A percentile compares a stretch with the other conserved stretches of the same genome.
Evolutionary conservation across 179 eudicot species (phyloP).

Genomic region (Drosera spatulata): DNA sequence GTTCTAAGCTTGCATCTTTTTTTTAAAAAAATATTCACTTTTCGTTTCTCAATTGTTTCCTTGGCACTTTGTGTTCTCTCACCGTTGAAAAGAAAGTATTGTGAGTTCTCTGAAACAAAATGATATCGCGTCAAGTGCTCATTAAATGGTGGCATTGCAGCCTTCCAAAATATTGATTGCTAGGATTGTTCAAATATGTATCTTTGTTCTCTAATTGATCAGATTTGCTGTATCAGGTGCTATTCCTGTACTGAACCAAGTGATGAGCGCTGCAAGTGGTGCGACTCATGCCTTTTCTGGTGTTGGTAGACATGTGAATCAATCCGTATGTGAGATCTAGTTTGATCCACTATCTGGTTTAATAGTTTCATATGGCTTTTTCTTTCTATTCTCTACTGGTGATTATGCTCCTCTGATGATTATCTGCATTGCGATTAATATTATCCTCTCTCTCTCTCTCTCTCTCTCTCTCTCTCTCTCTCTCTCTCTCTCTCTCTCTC

Average conservation of each 20-base stretch:
- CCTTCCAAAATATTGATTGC: not conserved
- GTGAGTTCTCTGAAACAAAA: too few relatives aligned
- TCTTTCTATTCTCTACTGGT: not conserved
- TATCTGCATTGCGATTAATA: not conserved
- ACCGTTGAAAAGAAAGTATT: too few relatives aligned
- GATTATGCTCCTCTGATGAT: too few relatives aligned
- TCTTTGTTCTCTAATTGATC: not conserved
- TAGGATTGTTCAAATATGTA: not conserved
- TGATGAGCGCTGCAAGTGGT: constrained; percentile 91
- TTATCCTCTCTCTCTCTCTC: constrained; percentile 5
- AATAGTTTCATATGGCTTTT: not conserved
- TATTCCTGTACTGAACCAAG: constrained; percentile 70
- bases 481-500: not conserved
- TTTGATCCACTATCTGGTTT: not conserved
- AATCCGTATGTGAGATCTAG: constrained; percentile 41
- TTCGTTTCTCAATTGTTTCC: too few relatives aligned
- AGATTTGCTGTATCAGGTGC: constrained; percentile 42
- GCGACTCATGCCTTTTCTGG: constrained; percentile 90
- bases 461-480: too few relatives aligned
- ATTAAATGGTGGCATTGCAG: too few relatives aligned
- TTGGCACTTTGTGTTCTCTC: too few relatives aligned
- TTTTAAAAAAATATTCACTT: too few relatives aligned
- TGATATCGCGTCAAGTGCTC: too few relatives aligned
- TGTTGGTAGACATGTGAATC: constrained; percentile 60
- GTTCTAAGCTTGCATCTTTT: too few relatives aligned